These are phyloP conservation scores for Pistacia atlantica DNA, from an alignment of 345 rosid species.

Conservation along the genomic window DNA sequence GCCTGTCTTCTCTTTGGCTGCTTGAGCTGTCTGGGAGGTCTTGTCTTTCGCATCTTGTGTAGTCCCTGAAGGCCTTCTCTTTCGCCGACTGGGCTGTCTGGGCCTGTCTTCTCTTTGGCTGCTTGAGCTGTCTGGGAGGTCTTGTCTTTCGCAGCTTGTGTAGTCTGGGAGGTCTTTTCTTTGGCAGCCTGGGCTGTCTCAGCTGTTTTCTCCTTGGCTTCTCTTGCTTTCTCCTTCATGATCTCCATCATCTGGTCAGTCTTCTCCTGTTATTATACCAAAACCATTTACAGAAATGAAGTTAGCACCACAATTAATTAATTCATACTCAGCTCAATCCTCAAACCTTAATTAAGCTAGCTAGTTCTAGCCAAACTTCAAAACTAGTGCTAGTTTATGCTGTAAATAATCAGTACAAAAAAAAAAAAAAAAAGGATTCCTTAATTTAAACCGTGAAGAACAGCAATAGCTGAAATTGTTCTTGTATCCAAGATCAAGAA, in stretches of 20 bases:
- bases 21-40: constrained; percentile 30
- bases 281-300: not conserved
- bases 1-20: constrained; percentile 30
- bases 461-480: too few relatives aligned
- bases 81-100: constrained; percentile 16
- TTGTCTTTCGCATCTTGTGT: not conserved
- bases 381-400: too few relatives aligned
- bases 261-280: constrained; percentile 32
- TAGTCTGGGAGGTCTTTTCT: constrained; percentile 34
- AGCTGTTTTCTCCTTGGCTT: constrained; percentile 33
- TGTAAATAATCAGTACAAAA: too few relatives aligned
- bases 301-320: too few relatives aligned
- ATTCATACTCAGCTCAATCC: too few relatives aligned
- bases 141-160: not conserved
- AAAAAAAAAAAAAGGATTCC: too few relatives aligned
- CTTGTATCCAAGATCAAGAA: too few relatives aligned
- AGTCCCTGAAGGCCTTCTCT: constrained; percentile 33
- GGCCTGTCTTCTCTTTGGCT: constrained; percentile 29
- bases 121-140: constrained; percentile 31
- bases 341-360: too few relatives aligned
- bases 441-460: too few relatives aligned
- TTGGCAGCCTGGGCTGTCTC: constrained; percentile 16
- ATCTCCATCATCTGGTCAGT: constrained; percentile 25
- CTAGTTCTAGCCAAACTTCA: too few relatives aligned
- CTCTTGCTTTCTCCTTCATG: constrained; percentile 36